Evolutionary conservation across 371 early-diverging fungal species (phyloP), one percentile per base, ranked within the genome.

Genomic region (Mortierella sp.): DNA sequence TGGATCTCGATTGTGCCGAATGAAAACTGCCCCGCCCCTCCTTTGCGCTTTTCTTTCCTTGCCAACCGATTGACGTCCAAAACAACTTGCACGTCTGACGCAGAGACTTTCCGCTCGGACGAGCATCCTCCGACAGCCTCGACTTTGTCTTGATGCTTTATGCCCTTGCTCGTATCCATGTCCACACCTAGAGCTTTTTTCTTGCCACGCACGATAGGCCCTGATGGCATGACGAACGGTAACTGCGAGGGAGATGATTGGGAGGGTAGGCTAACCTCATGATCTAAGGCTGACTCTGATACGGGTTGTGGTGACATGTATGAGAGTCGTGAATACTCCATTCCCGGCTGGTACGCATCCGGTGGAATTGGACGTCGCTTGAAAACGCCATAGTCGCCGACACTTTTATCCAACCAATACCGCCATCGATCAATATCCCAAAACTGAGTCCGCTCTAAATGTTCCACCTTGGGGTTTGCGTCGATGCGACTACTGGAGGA

Each of bases 371-470:
- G 74, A n/a, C 85, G 72, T 48, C 85, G 70, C 72, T 79, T 79
- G 48, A 72, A 85, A 34, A 85, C 75, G 10, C 82, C 85, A 70
- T 70, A 72, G 3, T 74, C 72, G 0, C 82, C 82, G 1, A 60
- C 65, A 8, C 80, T 77, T 0, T 45, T 55, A 19, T 85, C 85
- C 50, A 79, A 54, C 82, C 85, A 85, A 55, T 85, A 85, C 16
- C 85, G 85, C 85, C 85, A 85, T 52, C 45, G 58, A 72, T 85
- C 85, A 19, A 85, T 13, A 28, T 85, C 85, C 85, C 82, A 85
- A 65, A 81, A 85, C 55, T 65, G 70, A 2, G 82, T 79, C 19
- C 77, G 75, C 42, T 85, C 85, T 42, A 85, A 45, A 3, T 77
- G 77, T 45, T 77, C 58, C 45, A n/a, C 31, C 14, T 28, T 14